Conservation (phyloP, 2,329 filamentous ascomycete genomes). For the Clonostachys sp. region DNA sequence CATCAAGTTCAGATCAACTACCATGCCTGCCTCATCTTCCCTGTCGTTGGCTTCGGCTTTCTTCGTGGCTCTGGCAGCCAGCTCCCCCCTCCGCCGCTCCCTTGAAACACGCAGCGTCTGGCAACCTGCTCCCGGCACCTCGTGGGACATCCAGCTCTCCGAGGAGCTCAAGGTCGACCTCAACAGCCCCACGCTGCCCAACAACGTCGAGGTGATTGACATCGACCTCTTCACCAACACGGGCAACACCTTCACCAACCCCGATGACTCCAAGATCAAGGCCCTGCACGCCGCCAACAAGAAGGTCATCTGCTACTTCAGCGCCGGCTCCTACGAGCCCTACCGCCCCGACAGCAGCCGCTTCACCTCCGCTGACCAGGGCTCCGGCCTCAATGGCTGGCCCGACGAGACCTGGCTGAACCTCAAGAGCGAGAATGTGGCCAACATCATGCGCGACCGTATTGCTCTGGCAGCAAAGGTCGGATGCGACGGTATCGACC, state of each 20-base stretch:
- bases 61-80: not conserved
- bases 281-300: constrained; percentile 13
- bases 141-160: too few relatives aligned
- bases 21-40: too few relatives aligned
- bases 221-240: constrained; percentile 52
- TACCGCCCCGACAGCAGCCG: constrained; percentile 17
- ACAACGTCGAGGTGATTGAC: constrained; percentile 28
- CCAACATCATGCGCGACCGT: constrained; percentile 21
- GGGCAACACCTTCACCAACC: too few relatives aligned
- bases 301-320: constrained; percentile 25
- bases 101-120: too few relatives aligned
- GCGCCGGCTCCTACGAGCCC: constrained; percentile 19
- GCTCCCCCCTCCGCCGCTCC: not conserved
- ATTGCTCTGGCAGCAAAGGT: constrained; percentile 15
- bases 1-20: too few relatives aligned
- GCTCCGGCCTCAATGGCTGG: constrained; percentile 15
- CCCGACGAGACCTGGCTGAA: constrained; percentile 21
- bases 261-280: too few relatives aligned
- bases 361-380: constrained; percentile 15
- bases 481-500: constrained; percentile 26
- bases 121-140: too few relatives aligned
- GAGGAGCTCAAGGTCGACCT: too few relatives aligned
- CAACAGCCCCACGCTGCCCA: too few relatives aligned
- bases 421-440: constrained; percentile 13
- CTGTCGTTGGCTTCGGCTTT: too few relatives aligned